Percentiles rank a stretch among this genome's conserved stretches.
Conservation (phyloP, 2,329 filamentous ascomycete genomes). For the Aurifilum marmelostoma region DNA sequence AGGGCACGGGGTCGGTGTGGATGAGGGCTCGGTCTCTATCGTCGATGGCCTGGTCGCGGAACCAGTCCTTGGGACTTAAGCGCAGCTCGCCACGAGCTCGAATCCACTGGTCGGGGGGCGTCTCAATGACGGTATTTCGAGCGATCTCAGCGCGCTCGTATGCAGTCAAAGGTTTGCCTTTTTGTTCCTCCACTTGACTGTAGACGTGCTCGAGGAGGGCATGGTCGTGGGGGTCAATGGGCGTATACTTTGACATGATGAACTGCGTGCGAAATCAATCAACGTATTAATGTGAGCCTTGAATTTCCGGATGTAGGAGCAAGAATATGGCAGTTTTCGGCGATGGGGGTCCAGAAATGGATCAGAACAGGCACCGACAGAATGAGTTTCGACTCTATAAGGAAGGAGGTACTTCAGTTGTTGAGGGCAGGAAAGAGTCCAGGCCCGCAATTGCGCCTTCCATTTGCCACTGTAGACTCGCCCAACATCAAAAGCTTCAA, state of each 20-base stretch:
- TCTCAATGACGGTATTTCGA: neutral
- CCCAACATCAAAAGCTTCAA: neutral
- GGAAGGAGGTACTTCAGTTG: too few species aligned
- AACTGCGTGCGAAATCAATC: neutral
- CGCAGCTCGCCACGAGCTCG: neutral
- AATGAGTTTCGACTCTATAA: too few species aligned
- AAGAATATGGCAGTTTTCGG: neutral
- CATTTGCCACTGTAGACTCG: neutral
- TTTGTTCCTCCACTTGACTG: neutral
- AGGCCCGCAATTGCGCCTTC: neutral
- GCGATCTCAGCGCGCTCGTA: neutral
- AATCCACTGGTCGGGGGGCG: neutral
- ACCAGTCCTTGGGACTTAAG: constrained; percentile 4
- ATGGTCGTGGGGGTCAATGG: neutral
- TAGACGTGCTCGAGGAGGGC: neutral
- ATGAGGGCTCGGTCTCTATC: constrained; percentile 21
- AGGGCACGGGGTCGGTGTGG: neutral
- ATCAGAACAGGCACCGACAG: too few species aligned
- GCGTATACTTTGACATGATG: neutral
- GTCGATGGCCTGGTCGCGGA: constrained; percentile 7
- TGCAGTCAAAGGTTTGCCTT: neutral
- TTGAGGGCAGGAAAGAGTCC: neutral
- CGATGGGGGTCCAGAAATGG: too few species aligned
- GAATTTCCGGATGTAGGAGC: too few species aligned
- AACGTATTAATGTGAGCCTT: neutral